These are phyloP conservation scores for Colletotrichum incanum DNA, from an alignment of 2,329 filamentous ascomycete species.

Conservation along the genomic window DNA sequence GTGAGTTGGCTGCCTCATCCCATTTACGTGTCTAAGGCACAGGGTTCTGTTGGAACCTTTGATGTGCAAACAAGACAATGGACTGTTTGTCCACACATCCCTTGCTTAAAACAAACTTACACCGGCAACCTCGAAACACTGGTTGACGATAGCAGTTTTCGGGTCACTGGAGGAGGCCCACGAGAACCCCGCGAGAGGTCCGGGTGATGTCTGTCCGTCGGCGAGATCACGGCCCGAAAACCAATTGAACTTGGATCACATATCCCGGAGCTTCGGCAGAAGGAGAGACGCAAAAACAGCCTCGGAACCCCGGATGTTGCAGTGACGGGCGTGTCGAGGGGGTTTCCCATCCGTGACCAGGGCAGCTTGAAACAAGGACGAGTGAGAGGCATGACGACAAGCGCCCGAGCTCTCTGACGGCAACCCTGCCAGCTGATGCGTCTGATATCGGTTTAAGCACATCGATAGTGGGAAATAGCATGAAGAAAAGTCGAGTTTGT, in stretches of 20 bases:
- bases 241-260: slow-evolving; percentile 7
- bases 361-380: slow-evolving; percentile 41
- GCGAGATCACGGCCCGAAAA: neutral
- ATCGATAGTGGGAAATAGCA: slow-evolving; percentile 4
- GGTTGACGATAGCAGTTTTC: neutral
- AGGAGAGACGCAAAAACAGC: neutral
- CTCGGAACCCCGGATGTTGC: slow-evolving; percentile 26
- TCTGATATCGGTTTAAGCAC: slow-evolving; percentile 26
- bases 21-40: too few relatives aligned
- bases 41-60: neutral
- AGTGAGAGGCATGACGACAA: slow-evolving; percentile 38
- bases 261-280: slow-evolving; percentile 32
- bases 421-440: slow-evolving; percentile 31
- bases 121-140: neutral
- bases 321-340: slow-evolving; percentile 27
- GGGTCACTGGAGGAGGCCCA: too few relatives aligned
- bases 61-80: slow-evolving; percentile 8
- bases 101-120: neutral
- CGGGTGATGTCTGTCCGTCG: neutral
- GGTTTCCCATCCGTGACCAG: slow-evolving; percentile 31
- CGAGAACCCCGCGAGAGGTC: neutral
- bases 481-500: neutral
- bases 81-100: neutral
- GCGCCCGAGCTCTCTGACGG: slow-evolving; percentile 36
- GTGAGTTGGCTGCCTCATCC: too few relatives aligned